Conservation (phyloP, 2,329 filamentous ascomycete species). For the Stagonosporopsis vannaccii region DNA sequence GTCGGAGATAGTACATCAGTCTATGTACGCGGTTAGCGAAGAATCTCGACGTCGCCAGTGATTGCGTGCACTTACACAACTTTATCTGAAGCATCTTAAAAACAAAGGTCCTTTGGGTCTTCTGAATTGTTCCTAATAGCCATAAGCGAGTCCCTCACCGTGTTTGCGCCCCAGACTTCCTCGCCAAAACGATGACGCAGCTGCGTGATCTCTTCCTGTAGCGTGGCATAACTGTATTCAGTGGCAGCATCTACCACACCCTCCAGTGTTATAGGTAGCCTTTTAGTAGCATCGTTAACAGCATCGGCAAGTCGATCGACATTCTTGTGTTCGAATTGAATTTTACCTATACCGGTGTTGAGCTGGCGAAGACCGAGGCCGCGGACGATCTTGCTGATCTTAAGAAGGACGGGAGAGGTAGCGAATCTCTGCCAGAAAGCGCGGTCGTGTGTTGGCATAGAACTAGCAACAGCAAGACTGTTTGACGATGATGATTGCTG, state of each 20-base stretch:
- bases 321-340: not conserved
- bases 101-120: slow-evolving; percentile 5
- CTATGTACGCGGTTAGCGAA: not conserved
- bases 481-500: not conserved
- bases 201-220: not conserved
- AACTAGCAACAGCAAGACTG: too few relatives aligned
- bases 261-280: not conserved
- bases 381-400: slow-evolving; percentile 3
- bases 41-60: not conserved
- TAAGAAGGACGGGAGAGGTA: not conserved
- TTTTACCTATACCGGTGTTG: slow-evolving; percentile 2
- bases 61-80: not conserved
- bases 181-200: slow-evolving; percentile 3
- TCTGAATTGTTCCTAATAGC: not conserved
- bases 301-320: slow-evolving; percentile 7
- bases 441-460: slow-evolving; percentile 4
- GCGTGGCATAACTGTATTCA: not conserved
- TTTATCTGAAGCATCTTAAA: not conserved
- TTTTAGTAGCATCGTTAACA: not conserved
- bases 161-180: slow-evolving; percentile 1
- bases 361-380: slow-evolving; percentile 9
- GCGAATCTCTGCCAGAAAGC: not conserved
- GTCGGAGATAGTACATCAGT: slow-evolving; percentile 9
- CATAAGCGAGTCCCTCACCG: slow-evolving; percentile 6
- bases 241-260: slow-evolving; percentile 1